Percentiles rank a stretch among this genome's conserved stretches.
Evolutionary conservation across 192 early-diverging fungal genomes (phyloP).

Genomic region (Coemansia sp.): DNA sequence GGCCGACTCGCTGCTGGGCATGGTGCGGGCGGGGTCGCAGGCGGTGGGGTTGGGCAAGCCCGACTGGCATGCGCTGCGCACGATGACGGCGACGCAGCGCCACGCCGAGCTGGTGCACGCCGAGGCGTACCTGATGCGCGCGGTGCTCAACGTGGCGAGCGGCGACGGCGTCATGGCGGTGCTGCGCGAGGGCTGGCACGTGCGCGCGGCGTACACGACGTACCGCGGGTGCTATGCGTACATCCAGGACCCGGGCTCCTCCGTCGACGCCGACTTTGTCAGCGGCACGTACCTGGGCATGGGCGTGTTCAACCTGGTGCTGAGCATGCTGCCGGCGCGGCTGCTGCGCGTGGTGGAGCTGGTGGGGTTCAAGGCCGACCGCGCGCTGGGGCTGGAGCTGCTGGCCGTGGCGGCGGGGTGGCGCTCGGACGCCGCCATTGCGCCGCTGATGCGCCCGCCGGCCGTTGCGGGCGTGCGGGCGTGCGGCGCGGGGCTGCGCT

Average conservation of each 20-base stretch:
- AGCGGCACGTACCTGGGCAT: conserved; percentile 80
- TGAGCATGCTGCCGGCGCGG: conserved; percentile 74
- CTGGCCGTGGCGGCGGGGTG: conserved; percentile 76
- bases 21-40: conserved; percentile 42
- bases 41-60: conserved; percentile 40
- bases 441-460: conserved; percentile 23
- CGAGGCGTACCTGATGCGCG: conserved; percentile 74
- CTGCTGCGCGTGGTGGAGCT: conserved; percentile 79
- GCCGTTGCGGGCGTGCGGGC: conserved; percentile 27
- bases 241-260: conserved; percentile 61
- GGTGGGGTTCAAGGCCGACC: conserved; percentile 81
- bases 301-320: conserved; percentile 77
- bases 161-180: conserved; percentile 78
- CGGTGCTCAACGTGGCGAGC: conserved; percentile 72
- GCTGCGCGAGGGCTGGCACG: conserved; percentile 77
- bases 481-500: conserved; percentile 69
- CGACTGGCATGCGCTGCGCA: conserved; percentile 34
- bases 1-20: conserved; percentile 46
- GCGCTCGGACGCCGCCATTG: conserved; percentile 38
- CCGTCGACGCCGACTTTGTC: conserved; percentile 80
- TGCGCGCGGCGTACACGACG: conserved; percentile 68
- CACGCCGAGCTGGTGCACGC: conserved; percentile 80
- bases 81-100: conserved; percentile 37
- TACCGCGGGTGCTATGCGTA: conserved; percentile 65
- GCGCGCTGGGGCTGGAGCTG: conserved; percentile 72